phyloP scores from a whole-genome alignment of 768 basidiomycete species.

The Lyophyllum semitale region DNA sequence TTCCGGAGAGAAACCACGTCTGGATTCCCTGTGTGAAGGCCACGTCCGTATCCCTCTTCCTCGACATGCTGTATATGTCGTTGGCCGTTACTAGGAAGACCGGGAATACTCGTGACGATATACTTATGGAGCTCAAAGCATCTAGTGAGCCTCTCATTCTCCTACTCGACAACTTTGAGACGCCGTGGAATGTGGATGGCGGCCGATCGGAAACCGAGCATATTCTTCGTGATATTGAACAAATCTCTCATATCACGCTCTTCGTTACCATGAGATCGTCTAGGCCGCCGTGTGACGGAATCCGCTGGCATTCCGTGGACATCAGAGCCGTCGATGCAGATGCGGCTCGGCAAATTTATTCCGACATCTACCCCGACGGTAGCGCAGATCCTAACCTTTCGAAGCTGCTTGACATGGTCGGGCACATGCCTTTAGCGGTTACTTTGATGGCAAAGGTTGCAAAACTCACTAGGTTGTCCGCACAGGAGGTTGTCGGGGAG shows the following conservation, averaged over 20 bases:
- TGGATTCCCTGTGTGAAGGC: constrained; percentile 37
- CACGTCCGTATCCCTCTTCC: constrained; percentile 22
- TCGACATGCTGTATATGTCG: constrained; percentile 19
- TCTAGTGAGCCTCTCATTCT: constrained; percentile 13
- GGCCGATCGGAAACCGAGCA: too few relatives aligned
- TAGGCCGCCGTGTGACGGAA: constrained; percentile 26
- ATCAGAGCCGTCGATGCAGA: constrained; percentile 17
- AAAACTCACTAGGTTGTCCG: neutral
- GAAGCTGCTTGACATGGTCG: constrained; percentile 20
- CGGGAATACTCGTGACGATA: constrained; percentile 19
- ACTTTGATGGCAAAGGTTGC: constrained; percentile 29
- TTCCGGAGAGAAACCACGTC: too few relatives aligned
- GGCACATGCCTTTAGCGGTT: too few relatives aligned
- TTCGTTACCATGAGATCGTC: too few relatives aligned
- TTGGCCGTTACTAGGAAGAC: constrained; percentile 23
- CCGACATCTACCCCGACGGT: constrained; percentile 17
- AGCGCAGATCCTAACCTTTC: constrained; percentile 20
- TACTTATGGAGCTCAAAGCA: too few relatives aligned
- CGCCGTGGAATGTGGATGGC: constrained; percentile 35
- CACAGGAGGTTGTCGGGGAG: neutral
- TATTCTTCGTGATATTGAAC: neutral
- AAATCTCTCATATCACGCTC: constrained; percentile 13
- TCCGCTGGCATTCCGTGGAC: constrained; percentile 20
- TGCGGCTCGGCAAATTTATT: too few relatives aligned
- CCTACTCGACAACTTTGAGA: constrained; percentile 43